These are phyloP conservation scores for Penicillium verrucosum DNA, from an alignment of 2,329 filamentous ascomycete species.

Conservation along the genomic window DNA sequence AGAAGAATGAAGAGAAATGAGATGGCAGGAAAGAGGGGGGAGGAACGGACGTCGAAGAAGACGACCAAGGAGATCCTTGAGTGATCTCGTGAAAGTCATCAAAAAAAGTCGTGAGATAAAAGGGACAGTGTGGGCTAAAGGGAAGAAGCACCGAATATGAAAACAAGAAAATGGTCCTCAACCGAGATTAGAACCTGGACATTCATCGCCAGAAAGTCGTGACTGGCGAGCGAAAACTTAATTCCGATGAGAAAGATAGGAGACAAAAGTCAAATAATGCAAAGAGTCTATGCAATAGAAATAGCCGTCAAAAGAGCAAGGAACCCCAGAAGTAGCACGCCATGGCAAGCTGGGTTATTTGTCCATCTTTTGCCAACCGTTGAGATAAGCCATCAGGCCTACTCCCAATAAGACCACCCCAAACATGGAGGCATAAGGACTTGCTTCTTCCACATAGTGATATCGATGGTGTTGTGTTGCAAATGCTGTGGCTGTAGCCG, in stretches of 20 bases:
- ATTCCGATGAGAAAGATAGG: constrained; percentile 18
- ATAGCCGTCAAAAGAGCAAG: constrained; percentile 16
- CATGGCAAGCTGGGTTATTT: constrained; percentile 32
- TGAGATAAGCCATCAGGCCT: constrained; percentile 81
- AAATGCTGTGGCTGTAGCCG: constrained; percentile 44
- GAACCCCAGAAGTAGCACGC: constrained; percentile 17
- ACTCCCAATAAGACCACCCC: constrained; percentile 78
- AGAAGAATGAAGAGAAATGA: constrained; percentile 16
- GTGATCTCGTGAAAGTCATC: constrained; percentile 10
- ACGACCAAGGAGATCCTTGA: constrained; percentile 7
- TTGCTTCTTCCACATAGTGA: constrained; percentile 51
- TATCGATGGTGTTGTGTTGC: constrained; percentile 36
- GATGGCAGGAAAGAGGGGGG: constrained; percentile 9
- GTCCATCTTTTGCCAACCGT: constrained; percentile 68
- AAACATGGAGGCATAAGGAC: constrained; percentile 78
- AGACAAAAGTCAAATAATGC: constrained; percentile 20
- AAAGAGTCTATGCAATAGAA: constrained; percentile 20
- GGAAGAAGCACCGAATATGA: constrained; percentile 15
- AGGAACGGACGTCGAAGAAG: constrained; percentile 11
- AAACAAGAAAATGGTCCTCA: constrained; percentile 15
- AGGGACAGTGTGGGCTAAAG: constrained; percentile 23
- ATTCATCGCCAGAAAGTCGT: constrained; percentile 24
- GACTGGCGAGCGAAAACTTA: constrained; percentile 22
- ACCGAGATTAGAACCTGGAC: constrained; percentile 12
- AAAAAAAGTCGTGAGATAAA: constrained; percentile 10